Evolutionary conservation across 2,329 filamentous ascomycete species (phyloP).

Genomic region (Epichloe coenophiala): DNA sequence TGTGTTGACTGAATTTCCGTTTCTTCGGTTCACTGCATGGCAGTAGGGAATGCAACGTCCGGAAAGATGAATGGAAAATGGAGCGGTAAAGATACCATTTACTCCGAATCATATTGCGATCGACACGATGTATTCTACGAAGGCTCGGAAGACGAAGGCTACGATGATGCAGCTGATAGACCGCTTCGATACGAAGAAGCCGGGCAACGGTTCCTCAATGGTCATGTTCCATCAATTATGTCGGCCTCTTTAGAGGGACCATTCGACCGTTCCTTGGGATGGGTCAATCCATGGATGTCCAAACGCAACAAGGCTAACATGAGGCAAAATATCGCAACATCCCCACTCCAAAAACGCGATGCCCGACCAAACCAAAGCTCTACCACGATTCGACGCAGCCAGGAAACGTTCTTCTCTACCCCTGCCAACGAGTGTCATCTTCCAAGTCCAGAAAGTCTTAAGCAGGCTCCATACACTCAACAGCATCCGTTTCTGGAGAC

Average conservation of each 20-base stretch:
- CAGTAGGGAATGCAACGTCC: not conserved
- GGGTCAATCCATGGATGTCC: slow-evolving; percentile 21
- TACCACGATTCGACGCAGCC: not conserved
- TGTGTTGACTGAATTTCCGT: not conserved
- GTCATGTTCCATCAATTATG: slow-evolving; percentile 40
- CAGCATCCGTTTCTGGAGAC: slow-evolving; percentile 17
- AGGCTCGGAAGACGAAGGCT: slow-evolving; percentile 45
- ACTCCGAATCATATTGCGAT: slow-evolving; percentile 29
- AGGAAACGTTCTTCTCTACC: slow-evolving; percentile 9
- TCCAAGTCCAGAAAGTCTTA: slow-evolving; percentile 27
- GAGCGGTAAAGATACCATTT: slow-evolving; percentile 23
- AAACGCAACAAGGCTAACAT: not conserved
- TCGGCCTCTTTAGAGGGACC: slow-evolving; percentile 50
- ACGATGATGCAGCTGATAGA: slow-evolving; percentile 30
- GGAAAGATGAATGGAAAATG: slow-evolving; percentile 7
- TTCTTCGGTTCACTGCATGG: not conserved
- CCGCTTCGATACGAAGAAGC: slow-evolving; percentile 44
- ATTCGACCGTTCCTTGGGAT: slow-evolving; percentile 29
- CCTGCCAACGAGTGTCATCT: slow-evolving; percentile 22
- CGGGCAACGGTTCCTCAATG: slow-evolving; percentile 43
- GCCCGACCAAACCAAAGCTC: slow-evolving; percentile 3
- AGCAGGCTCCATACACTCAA: slow-evolving; percentile 17
- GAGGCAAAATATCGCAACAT: not conserved
- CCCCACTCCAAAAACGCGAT: not conserved
- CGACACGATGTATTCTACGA: slow-evolving; percentile 37